A percentile compares a stretch with the other conserved stretches of the same genome.
These are phyloP conservation scores for Blastomyces silverae DNA, from an alignment of 2,329 filamentous ascomycete genomes.

Conservation along the genomic window DNA sequence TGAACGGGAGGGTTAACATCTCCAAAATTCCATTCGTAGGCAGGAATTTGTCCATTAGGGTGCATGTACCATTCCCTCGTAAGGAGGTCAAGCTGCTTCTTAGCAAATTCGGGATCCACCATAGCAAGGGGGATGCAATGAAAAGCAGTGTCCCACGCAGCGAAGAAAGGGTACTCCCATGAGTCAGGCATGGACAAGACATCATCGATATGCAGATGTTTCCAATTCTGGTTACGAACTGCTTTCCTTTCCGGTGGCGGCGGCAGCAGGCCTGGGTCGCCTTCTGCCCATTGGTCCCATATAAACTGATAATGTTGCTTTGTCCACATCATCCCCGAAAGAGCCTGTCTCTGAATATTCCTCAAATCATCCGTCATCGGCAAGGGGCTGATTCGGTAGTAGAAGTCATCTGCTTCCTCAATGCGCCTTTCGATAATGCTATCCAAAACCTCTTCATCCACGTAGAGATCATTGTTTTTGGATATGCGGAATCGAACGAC, in stretches of 20 bases:
- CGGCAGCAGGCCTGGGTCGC: conserved; percentile 79
- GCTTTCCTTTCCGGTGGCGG: conserved; percentile 73
- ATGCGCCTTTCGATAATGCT: conserved; percentile 78
- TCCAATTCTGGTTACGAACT: conserved; percentile 84
- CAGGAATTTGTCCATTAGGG: conserved; percentile 88
- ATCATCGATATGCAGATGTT: conserved; percentile 89
- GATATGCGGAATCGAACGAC: conserved; percentile 90
- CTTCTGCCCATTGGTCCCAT: conserved; percentile 97
- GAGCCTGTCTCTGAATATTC: conserved; percentile 90
- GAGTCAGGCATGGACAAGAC: conserved; percentile 97
- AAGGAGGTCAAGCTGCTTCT: conserved; percentile 94
- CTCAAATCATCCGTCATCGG: conserved; percentile 90
- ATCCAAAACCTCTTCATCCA: conserved; percentile 90
- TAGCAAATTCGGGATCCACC: conserved; percentile 96
- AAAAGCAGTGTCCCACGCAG: conserved; percentile 94
- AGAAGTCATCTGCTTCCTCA: conserved; percentile 94
- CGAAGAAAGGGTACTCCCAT: conserved; percentile 98
- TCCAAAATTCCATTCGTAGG: conserved; percentile 95
- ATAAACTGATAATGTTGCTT: conserved; percentile 97
- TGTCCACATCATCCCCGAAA: conserved; percentile 97
- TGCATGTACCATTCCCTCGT: conserved; percentile 99
- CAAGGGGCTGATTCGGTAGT: conserved; percentile 83
- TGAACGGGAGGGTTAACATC: conserved; percentile 96
- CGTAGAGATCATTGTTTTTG: conserved; percentile 63
- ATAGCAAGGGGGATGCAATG: conserved; percentile 94